These are phyloP conservation scores for Hibiscus syriacus DNA, from an alignment of 345 rosid species.

Conservation along the genomic window DNA sequence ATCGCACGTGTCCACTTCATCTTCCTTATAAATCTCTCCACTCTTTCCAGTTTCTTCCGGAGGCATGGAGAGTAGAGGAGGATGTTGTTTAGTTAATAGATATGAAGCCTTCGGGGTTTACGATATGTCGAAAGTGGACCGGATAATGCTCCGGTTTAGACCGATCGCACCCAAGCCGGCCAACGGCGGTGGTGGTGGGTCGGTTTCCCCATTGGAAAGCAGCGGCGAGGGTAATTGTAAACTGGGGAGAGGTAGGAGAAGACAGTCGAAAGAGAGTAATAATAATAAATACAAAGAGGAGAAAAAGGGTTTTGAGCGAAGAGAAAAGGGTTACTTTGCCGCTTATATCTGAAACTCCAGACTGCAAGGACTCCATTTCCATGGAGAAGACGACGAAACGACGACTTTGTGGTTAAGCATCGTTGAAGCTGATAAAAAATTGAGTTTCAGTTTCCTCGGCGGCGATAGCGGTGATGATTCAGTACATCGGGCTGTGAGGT, in stretches of 20 bases:
- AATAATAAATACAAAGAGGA: constrained; percentile 28
- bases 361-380: constrained; percentile 18
- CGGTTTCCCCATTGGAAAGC: constrained; percentile 29
- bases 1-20: constrained; percentile 38
- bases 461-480: background rate
- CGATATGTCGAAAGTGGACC: constrained; percentile 54
- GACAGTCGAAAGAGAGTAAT: constrained; percentile 19
- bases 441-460: background rate
- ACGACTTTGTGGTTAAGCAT: constrained; percentile 43
- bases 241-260: constrained; percentile 32
- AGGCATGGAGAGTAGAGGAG: constrained; percentile 52
- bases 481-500: constrained; percentile 15
- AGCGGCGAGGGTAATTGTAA: constrained; percentile 17
- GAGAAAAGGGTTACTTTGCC: constrained; percentile 43
- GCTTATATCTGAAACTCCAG: constrained; percentile 60
- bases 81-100: constrained; percentile 70
- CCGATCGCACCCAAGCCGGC: constrained; percentile 86
- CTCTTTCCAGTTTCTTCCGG: background rate
- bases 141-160: constrained; percentile 72
- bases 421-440: constrained; percentile 12
- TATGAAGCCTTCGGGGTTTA: constrained; percentile 30
- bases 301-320: constrained; percentile 16
- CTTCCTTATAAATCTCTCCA: constrained; percentile 28
- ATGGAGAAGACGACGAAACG: background rate
- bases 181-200: constrained; percentile 16